A percentile compares a stretch with the other conserved stretches of the same genome.
These are phyloP conservation scores for Scheffersomyces illinoinensis DNA, from an alignment of 1,139 yeast genomes.

Conservation along the genomic window DNA sequence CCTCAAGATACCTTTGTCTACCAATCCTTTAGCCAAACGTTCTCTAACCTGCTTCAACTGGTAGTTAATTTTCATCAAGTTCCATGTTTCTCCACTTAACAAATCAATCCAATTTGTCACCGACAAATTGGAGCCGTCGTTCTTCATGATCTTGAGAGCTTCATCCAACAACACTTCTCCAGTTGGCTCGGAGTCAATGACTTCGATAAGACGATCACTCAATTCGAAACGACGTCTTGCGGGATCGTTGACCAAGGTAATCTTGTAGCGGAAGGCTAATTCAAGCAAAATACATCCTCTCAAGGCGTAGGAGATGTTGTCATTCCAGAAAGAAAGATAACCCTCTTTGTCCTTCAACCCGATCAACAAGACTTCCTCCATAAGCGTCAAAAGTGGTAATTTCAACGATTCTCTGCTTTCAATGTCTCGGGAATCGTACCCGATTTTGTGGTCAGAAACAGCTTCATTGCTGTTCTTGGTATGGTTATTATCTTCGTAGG, in stretches of 20 bases:
- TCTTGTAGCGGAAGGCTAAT: slow-evolving; percentile 86
- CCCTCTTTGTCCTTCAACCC: slow-evolving; percentile 97
- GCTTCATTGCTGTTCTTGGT: slow-evolving; percentile 11
- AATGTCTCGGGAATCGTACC: slow-evolving; percentile 78
- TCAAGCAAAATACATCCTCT: slow-evolving; percentile 94
- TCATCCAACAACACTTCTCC: slow-evolving; percentile 96
- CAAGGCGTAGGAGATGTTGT: slow-evolving; percentile 91
- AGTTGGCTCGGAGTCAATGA: slow-evolving; percentile 80
- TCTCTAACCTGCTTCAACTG: slow-evolving; percentile 97
- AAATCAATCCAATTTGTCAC: slow-evolving; percentile 94
- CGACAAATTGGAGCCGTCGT: slow-evolving; percentile 75
- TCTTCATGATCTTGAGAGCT: slow-evolving; percentile 85
- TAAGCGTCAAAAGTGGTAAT: slow-evolving; percentile 76
- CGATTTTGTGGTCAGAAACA: slow-evolving; percentile 59
- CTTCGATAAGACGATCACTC: slow-evolving; percentile 84
- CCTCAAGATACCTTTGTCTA: slow-evolving; percentile 94
- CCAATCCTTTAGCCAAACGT: slow-evolving; percentile 92
- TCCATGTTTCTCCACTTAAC: slow-evolving; percentile 97
- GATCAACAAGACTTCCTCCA: slow-evolving; percentile 93
- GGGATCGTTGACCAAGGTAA: slow-evolving; percentile 88
- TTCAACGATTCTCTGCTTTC: slow-evolving; percentile 47
- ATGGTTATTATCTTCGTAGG: slow-evolving; percentile 24
- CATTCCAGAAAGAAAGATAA: slow-evolving; percentile 96
- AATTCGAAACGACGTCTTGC: slow-evolving; percentile 89
- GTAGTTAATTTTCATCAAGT: slow-evolving; percentile 87